Conservation (phyloP, 106 monocot genomes). For the Dendrobium officinale region DNA sequence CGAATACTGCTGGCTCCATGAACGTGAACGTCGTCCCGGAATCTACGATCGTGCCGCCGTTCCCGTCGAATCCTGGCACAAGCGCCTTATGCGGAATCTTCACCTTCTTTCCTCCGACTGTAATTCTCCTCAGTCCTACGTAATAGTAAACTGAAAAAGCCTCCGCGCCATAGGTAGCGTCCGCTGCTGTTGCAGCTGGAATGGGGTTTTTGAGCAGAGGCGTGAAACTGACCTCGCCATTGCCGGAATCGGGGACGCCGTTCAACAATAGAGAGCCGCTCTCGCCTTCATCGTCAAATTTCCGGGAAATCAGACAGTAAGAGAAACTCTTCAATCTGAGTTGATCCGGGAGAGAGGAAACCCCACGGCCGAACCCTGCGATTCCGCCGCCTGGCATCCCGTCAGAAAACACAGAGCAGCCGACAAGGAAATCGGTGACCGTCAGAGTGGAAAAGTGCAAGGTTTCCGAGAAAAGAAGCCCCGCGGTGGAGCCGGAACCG, state of each 20-base stretch:
- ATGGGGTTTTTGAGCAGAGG: slow-evolving; percentile 42
- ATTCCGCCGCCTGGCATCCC: slow-evolving; percentile 62
- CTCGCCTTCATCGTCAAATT: slow-evolving; percentile 37
- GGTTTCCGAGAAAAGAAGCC: slow-evolving; percentile 60
- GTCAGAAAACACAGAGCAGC: slow-evolving; percentile 75
- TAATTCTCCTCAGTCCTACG: slow-evolving; percentile 37
- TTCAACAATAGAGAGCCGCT: slow-evolving; percentile 50
- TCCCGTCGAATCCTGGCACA: slow-evolving; percentile 17
- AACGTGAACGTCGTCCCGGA: slow-evolving; percentile 87
- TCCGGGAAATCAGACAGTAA: slow-evolving; percentile 76
- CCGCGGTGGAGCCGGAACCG: slow-evolving; percentile 78
- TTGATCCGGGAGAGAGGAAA: slow-evolving; percentile 58
- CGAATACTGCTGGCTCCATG: slow-evolving; percentile 41
- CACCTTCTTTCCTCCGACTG: slow-evolving; percentile 58
- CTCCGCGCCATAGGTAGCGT: not conserved
- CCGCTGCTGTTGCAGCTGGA: slow-evolving; percentile 9
- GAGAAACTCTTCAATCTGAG: slow-evolving; percentile 58
- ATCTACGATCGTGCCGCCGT: slow-evolving; percentile 76
- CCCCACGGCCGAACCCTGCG: slow-evolving; percentile 75
- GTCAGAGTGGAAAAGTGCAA: slow-evolving; percentile 19
- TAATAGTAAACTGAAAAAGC: slow-evolving; percentile 83
- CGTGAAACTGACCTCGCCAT: slow-evolving; percentile 30
- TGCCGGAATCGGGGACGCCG: slow-evolving; percentile 5
- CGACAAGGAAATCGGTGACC: slow-evolving; percentile 40
- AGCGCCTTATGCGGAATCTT: slow-evolving; percentile 28